phyloP scores from a whole-genome alignment of 495 filamentous ascomycete species.

The Penicillium taxi region DNA sequence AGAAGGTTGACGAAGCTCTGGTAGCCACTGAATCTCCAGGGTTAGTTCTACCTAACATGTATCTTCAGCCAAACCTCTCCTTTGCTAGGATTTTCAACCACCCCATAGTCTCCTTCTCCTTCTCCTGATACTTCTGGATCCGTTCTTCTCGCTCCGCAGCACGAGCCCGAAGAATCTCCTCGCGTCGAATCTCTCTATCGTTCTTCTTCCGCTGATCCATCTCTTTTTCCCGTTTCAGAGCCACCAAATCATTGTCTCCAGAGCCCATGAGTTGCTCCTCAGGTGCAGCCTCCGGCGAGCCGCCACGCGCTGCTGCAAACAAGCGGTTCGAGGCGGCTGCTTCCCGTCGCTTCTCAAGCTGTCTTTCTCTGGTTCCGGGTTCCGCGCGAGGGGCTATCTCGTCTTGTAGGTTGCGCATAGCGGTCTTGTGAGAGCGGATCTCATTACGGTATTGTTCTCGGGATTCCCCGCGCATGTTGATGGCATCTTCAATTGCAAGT shows the following conservation, averaged over 20 bases:
- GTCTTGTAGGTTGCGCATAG: constrained; percentile 43
- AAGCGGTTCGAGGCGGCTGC: constrained; percentile 39
- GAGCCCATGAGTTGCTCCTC: constrained; percentile 39
- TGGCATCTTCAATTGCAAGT: constrained; percentile 46
- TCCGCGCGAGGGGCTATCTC: constrained; percentile 80
- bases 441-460: constrained; percentile 55
- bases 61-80: constrained; percentile 41
- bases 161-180: constrained; percentile 35
- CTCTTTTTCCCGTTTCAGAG: constrained; percentile 34
- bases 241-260: constrained; percentile 33
- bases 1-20: too few species aligned
- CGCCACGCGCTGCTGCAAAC: constrained; percentile 39
- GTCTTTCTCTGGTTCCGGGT: constrained; percentile 73
- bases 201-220: constrained; percentile 38
- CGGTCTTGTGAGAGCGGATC: constrained; percentile 26
- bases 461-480: constrained; percentile 45
- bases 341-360: constrained; percentile 73
- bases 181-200: constrained; percentile 32
- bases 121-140: constrained; percentile 34
- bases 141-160: constrained; percentile 39
- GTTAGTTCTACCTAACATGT: too few species aligned
- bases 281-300: constrained; percentile 33
- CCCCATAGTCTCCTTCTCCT: constrained; percentile 39
- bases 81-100: constrained; percentile 40
- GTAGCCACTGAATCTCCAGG: too few species aligned